phyloP scores from a whole-genome alignment of 768 basidiomycete genomes.

The Exidia glandulosa region DNA sequence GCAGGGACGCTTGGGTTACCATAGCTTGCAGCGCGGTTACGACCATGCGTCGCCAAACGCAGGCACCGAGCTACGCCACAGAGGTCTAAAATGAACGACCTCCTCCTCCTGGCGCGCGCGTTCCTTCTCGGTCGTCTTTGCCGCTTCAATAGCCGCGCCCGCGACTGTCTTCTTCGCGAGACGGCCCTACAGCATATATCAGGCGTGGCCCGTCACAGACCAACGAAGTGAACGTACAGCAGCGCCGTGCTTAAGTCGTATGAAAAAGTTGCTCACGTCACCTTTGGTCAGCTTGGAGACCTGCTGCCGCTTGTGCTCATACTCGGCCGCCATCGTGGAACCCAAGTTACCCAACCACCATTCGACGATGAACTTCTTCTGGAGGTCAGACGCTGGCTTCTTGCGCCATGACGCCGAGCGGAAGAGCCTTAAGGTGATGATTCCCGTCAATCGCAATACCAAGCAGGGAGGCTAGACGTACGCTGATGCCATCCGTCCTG shows the following conservation, averaged over 20 bases:
- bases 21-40: too few species aligned
- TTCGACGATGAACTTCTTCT: conserved; percentile 45
- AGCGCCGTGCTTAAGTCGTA: conserved; percentile 66
- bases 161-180: conserved; percentile 41
- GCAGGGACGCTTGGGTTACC: too few species aligned
- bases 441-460: background rate
- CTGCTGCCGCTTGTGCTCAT: conserved; percentile 10
- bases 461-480: conserved; percentile 18
- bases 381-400: conserved; percentile 46
- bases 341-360: too few species aligned
- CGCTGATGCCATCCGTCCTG: conserved; percentile 39
- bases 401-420: conserved; percentile 59
- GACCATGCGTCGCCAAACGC: too few species aligned
- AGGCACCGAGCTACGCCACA: too few species aligned
- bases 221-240: too few species aligned
- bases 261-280: conserved; percentile 67
- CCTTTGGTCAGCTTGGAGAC: conserved; percentile 56
- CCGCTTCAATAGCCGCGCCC: conserved; percentile 19
- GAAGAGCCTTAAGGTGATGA: conserved; percentile 50
- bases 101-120: conserved; percentile 37
- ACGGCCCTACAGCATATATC: conserved; percentile 35
- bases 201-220: too few species aligned
- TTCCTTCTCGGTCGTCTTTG: conserved; percentile 35
- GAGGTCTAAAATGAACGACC: conserved; percentile 50
- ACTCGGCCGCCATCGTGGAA: conserved; percentile 10